These are phyloP conservation scores for Xylaria sp. DNA, from an alignment of 2,329 filamentous ascomycete species.

Conservation along the genomic window DNA sequence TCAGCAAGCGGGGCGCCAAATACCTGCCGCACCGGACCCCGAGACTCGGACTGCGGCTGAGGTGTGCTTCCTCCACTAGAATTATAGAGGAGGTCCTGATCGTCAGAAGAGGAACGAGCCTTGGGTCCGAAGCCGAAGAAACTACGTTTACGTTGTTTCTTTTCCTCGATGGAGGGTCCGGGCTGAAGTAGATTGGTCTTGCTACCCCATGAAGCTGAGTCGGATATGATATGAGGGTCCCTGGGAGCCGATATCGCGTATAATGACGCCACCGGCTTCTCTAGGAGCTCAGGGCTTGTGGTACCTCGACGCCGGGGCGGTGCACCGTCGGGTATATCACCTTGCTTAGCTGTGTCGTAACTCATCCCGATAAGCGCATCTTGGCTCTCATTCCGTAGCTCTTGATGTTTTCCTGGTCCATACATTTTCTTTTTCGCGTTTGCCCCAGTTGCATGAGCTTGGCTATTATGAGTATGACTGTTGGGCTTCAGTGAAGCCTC, in stretches of 20 bases:
- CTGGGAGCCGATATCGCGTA: constrained; percentile 83
- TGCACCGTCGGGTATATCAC: constrained; percentile 59
- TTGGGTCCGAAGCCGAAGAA: constrained; percentile 76
- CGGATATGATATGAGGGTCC: constrained; percentile 84
- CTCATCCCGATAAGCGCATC: constrained; percentile 66
- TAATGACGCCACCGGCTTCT: constrained; percentile 52
- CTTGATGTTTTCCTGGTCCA: constrained; percentile 49
- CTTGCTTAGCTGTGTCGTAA: constrained; percentile 66
- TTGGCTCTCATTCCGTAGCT: constrained; percentile 50
- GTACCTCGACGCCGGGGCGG: constrained; percentile 50
- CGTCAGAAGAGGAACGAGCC: constrained; percentile 66
- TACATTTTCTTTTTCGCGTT: constrained; percentile 58
- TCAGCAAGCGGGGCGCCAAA: constrained; percentile 89
- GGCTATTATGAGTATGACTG: constrained; percentile 51
- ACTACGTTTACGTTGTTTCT: constrained; percentile 82
- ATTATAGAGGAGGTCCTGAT: constrained; percentile 65
- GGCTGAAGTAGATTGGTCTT: constrained; percentile 65
- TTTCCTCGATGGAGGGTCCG: constrained; percentile 71
- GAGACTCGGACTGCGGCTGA: constrained; percentile 55
- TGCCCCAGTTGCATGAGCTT: constrained; percentile 51
- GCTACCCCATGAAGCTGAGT: constrained; percentile 87
- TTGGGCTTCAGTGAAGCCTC: constrained; percentile 52
- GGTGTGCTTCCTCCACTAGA: constrained; percentile 56
- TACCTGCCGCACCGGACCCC: constrained; percentile 71
- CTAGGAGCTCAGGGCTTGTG: constrained; percentile 45